Evolutionary conservation across 192 early-diverging fungal species (phyloP), one percentile per base, ranked within the genome.

Genomic region (Coemansia sp.): DNA sequence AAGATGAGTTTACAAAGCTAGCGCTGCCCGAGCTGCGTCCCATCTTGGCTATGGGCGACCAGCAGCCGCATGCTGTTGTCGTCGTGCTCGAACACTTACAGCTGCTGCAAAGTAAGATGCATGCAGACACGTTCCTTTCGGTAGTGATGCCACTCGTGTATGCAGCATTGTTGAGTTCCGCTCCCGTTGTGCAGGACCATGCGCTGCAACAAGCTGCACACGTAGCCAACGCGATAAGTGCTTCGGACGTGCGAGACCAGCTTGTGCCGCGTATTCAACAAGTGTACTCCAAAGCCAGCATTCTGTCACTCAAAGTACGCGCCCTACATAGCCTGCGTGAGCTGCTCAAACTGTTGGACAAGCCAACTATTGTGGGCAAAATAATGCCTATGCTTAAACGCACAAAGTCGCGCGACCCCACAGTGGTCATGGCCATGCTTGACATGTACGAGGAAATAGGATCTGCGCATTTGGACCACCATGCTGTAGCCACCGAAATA

Each of bases 381-480:
- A 48, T 95, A 19, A 71, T 95, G n/a, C 93, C 93, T 10, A 39
- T 93, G 58, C 67, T 95, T 53, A 83, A 83, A 35, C 82, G 85
- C 8, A 93, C 92, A 47, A 88, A 86, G 60, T 88, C 88, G 18
- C 82, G 89, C 3, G 92, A 95, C 62, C 88, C 91, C 0, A 84
- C 83, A 1, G 85, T 95, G 9, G 82, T 91, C 60, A 82, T 95
- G 77, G 88, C 90, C 4, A 87, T 92, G 23, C 71, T 93, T 45
- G 82, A 85, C 20, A 86, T 94, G 43, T 95, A 92, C 65, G 90
- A 91, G 52, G 89, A 95, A 22, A 81, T 90, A 68, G 87, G 90
- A 2, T 35, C 57, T 24, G 84, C 84, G 38, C 63, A 84, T 57
- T 62, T 92, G 13, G 92, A 95, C 32, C 88, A 88, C 55, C 88